Evolutionary conservation across 257 asterid genomes (phyloP), one percentile per base, ranked within the genome.

Genomic region (Striga asiatica): DNA sequence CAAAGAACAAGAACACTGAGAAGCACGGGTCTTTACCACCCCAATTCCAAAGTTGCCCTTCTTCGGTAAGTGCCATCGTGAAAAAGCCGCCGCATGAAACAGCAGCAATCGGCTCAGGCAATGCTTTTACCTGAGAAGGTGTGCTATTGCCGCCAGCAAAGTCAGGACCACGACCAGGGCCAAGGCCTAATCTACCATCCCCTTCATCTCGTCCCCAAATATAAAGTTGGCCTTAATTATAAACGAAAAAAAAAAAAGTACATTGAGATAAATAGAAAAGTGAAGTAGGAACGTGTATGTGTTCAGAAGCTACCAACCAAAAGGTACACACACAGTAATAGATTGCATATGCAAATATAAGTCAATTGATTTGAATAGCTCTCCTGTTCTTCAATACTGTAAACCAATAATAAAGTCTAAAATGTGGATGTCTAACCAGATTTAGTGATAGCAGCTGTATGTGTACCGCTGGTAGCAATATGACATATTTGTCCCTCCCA

Each of bases 141-240:
- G 81, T 71, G 80, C 98, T 81, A 53, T 78, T 76, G 11, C 95
- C 98, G 34, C 98, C 98, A 2, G 94, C 93, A 62, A 70, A 71
- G 72, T 88, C 82, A 14, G 94, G 98, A 53, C 98, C 98, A 65
- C 95, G 91, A 45, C 81, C 74, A 39, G 98, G 95, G 6, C 98
- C 97, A 66, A 92, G 95, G 65, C 98, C 98, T 76, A 88, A 71
- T 66, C 98, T 78, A 71, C 98, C 97, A 64, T 92, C 98, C 38
- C 98, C 98, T 74, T 92, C 97, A 56, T 92, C 98, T 71, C 98
- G 78, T 10, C 97, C 98, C 98, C 98, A 92, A 42, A 77, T 77
- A 74, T 82, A 87, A 22, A 91, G 75, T 55, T 87, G 83, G 58
- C 96, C 98, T 91, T 57, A 62, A 64, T 24, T 51, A 72, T 38